Percentiles rank a stretch among this genome's conserved stretches.
Conservation (phyloP, 495 filamentous ascomycete species). For the Penicillium dipodomyicola region DNA sequence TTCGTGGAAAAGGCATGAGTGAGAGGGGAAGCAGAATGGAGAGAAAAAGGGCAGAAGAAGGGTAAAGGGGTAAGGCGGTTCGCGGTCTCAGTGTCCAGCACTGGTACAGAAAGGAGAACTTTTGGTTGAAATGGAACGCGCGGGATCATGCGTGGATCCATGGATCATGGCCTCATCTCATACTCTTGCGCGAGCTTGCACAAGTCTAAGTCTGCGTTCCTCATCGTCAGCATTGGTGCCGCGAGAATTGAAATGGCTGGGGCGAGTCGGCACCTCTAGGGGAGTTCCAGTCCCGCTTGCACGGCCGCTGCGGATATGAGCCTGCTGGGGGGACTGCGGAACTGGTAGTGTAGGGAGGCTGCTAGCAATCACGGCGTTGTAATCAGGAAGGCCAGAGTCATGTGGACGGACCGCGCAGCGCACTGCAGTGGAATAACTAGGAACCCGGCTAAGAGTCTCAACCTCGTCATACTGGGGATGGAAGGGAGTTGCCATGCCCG, state of each 20-base stretch:
- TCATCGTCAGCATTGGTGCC: slow-evolving; percentile 37
- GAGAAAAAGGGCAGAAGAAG: neutral
- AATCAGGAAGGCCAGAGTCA: slow-evolving; percentile 51
- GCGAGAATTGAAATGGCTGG: slow-evolving; percentile 26
- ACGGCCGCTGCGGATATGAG: slow-evolving; percentile 35
- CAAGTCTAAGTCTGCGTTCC: slow-evolving; percentile 40
- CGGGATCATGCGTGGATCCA: neutral
- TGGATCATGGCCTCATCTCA: slow-evolving; percentile 7
- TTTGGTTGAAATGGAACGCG: neutral
- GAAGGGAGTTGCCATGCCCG: slow-evolving; percentile 57
- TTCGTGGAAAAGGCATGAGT: neutral
- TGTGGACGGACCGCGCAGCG: slow-evolving; percentile 53
- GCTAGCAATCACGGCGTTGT: slow-evolving; percentile 47
- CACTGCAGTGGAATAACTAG: slow-evolving; percentile 77
- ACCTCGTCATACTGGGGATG: slow-evolving; percentile 63
- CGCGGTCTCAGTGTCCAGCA: slow-evolving; percentile 10
- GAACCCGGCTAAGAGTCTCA: slow-evolving; percentile 67
- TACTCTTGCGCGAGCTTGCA: slow-evolving; percentile 40
- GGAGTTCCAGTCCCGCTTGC: slow-evolving; percentile 28
- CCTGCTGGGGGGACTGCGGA: slow-evolving; percentile 45
- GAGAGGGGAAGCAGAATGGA: neutral
- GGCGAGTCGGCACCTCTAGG: slow-evolving; percentile 38
- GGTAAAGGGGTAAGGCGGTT: neutral
- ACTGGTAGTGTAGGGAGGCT: slow-evolving; percentile 25
- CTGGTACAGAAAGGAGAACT: neutral